Conservation (phyloP, 2,329 filamentous ascomycete species). For the Botrytis elliptica region DNA sequence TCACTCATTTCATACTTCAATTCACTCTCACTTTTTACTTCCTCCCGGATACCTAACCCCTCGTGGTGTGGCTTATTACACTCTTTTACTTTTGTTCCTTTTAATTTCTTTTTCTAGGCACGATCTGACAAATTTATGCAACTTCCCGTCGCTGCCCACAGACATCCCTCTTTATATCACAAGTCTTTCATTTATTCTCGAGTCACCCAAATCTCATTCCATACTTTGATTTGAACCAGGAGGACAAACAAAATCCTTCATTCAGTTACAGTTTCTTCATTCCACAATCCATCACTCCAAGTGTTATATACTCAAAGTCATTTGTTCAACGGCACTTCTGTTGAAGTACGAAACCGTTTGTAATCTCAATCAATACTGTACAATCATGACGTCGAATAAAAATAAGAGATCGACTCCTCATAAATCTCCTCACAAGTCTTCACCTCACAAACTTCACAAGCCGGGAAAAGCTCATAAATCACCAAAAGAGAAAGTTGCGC, state of each 20-base stretch:
- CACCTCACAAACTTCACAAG: not conserved
- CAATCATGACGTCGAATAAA: conserved; percentile 1
- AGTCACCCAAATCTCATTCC: not conserved
- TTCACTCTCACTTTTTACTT: not conserved
- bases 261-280: not conserved
- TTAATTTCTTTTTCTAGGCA: not conserved
- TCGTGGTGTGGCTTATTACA: not conserved
- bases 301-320: not conserved
- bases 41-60: not conserved
- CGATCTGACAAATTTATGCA: conserved; percentile 3
- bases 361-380: not conserved
- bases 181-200: not conserved
- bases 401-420: not conserved
- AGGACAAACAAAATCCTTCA: not conserved
- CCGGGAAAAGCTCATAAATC: not conserved
- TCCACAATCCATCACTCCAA: not conserved
- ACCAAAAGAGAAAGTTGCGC: not conserved
- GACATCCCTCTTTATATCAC: not conserved
- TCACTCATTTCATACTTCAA: not conserved
- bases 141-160: not conserved
- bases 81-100: not conserved
- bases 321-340: not conserved
- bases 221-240: not conserved
- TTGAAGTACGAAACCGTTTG: not conserved
- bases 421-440: not conserved